Evolutionary conservation across 2,329 filamentous ascomycete genomes (phyloP).

Genomic region (Beauveria asiatica): DNA sequence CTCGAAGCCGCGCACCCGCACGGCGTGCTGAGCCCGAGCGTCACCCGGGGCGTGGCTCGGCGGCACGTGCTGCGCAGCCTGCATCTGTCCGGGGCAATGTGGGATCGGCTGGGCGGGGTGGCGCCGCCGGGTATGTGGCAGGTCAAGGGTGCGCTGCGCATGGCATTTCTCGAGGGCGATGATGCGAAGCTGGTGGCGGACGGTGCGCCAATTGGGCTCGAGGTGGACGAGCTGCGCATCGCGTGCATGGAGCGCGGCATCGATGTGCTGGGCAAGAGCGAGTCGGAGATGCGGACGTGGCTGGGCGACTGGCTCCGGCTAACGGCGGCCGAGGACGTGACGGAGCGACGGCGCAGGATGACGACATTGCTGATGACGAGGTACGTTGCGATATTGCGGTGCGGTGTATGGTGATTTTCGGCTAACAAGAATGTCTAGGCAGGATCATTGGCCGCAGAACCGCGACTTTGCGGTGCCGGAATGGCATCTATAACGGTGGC

Average conservation of each 20-base stretch:
- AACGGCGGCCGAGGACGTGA: slow-evolving; percentile 29
- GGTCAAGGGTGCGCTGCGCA: slow-evolving; percentile 40
- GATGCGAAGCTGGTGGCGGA: slow-evolving; percentile 57
- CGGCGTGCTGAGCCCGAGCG: slow-evolving; percentile 26
- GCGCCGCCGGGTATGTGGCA: slow-evolving; percentile 44
- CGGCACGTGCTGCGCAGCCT: slow-evolving; percentile 35
- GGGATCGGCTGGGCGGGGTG: slow-evolving; percentile 39
- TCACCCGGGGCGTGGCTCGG: slow-evolving; percentile 23
- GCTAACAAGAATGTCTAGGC: slow-evolving; percentile 18
- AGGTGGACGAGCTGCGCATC: slow-evolving; percentile 55
- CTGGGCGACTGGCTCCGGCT: slow-evolving; percentile 41
- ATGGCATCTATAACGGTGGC: slow-evolving; percentile 27
- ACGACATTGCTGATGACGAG: slow-evolving; percentile 33
- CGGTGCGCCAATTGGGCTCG: slow-evolving; percentile 50
- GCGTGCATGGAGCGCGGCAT: slow-evolving; percentile 65
- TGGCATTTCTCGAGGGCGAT: slow-evolving; percentile 61
- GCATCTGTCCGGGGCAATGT: slow-evolving; percentile 36
- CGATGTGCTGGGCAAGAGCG: slow-evolving; percentile 46
- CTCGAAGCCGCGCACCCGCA: slow-evolving; percentile 25
- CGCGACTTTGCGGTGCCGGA: slow-evolving; percentile 33
- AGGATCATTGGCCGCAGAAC: slow-evolving; percentile 32
- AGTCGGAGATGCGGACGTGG: slow-evolving; percentile 42
- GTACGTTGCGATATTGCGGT: slow-evolving; percentile 20
- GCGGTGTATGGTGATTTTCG: no score
- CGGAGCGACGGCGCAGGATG: slow-evolving; percentile 30